Evolutionary conservation across 192 early-diverging fungal genomes (phyloP), one percentile per base, ranked within the genome.

Genomic region (Coemansia umbellata): DNA sequence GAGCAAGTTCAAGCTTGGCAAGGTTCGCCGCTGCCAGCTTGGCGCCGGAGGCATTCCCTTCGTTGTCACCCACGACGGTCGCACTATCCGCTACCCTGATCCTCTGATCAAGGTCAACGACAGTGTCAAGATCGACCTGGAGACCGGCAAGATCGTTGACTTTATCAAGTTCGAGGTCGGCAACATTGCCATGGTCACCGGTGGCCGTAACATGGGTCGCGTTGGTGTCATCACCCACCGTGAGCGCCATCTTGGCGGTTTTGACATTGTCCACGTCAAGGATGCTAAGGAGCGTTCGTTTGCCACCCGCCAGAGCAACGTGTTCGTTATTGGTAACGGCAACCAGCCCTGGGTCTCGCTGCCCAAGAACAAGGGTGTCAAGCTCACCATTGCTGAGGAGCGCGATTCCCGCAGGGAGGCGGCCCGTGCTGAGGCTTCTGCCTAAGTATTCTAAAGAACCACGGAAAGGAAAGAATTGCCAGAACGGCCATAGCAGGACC

Each of bases 231-330:
- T 99, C 70, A 91, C 86, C 63, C 89, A 94, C 87, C 86, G 90
- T 78, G 96, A 98, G 80, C 85, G 88, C 69, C 96, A 96, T 88
- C 81, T 89, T 68, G 92, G 94, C 66, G 91, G 94, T 75, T 97
- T 97, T 83, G 95, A 99, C 69, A 95, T 99, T 71, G 88, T 98
- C 53, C 95, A 99, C 83, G 82, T 99, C 79, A 98, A 98, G 92
- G 97, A 99, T 74, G 80, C 90, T 27, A 79, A 85, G 52, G 95
- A 94, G 78, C 89, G 90, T 70, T 79, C 86, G 68, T 99, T 99
- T 78, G 95, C 97, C 65, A 99, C 97, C 64, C 94, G 95, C 81
- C 77, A 92, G 70, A 80, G 82, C 76, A 99, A 99, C 88, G 93
- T 99, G 54, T 84, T 83, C 49, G 77, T 85, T 50, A 86, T 91